Percentiles rank a stretch among this genome's conserved stretches.
phyloP scores from a whole-genome alignment of 208 protist species.

The Leishmania martiniquensis region DNA sequence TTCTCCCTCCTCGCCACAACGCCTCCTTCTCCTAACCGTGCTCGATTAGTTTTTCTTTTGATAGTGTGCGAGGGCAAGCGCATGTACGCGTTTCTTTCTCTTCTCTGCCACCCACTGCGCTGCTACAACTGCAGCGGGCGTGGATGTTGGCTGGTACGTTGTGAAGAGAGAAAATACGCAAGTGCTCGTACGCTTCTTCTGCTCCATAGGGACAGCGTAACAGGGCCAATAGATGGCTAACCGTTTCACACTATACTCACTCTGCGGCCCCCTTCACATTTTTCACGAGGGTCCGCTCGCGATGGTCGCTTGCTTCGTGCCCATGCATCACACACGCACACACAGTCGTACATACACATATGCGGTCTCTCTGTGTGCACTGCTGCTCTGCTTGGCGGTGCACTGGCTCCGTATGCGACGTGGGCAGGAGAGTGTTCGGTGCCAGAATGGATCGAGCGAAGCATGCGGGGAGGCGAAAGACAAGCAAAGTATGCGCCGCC shows the following conservation, averaged over 20 bases:
- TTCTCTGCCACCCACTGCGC: neutral
- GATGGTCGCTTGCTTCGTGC: neutral
- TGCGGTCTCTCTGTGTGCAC: neutral
- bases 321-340: neutral
- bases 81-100: neutral
- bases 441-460: neutral
- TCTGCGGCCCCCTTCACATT: conserved; percentile 1
- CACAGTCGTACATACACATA: neutral
- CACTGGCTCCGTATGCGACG: neutral
- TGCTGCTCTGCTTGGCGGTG: neutral
- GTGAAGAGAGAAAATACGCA: neutral
- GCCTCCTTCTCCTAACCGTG: neutral
- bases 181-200: neutral
- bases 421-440: neutral
- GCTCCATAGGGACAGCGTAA: neutral
- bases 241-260: neutral
- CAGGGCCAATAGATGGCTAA: neutral
- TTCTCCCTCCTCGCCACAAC: neutral
- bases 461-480: neutral
- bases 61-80: neutral
- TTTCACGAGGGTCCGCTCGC: neutral
- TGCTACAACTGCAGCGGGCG: neutral
- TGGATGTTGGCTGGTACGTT: neutral
- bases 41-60: neutral
- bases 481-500: neutral